Percentiles rank a stretch among this genome's conserved stretches.
These are phyloP conservation scores for Nicotiana attenuata DNA, from an alignment of 257 asterid species.

Conservation along the genomic window DNA sequence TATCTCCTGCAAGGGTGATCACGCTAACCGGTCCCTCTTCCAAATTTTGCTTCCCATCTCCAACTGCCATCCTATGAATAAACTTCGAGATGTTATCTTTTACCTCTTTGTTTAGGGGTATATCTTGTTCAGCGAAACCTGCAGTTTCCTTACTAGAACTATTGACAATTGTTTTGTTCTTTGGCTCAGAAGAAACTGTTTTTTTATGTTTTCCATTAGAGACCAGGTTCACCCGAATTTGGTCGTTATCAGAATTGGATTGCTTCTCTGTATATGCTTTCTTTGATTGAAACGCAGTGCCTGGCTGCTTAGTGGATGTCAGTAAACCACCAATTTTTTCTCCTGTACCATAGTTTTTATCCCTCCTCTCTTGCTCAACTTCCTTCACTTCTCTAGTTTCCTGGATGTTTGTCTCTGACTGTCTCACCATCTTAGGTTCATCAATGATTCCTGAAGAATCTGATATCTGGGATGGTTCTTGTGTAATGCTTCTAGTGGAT, in stretches of 20 bases:
- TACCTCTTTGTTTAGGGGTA: slow-evolving; percentile 34
- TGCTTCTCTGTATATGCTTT: slow-evolving; percentile 19
- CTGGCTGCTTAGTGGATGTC: slow-evolving; percentile 17
- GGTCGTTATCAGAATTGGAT: slow-evolving; percentile 19
- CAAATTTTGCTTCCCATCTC: slow-evolving; percentile 24
- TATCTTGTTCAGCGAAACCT: slow-evolving; percentile 26
- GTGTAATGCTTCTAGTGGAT: slow-evolving; percentile 2
- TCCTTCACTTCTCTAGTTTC: slow-evolving; percentile 44
- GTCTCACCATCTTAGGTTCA: slow-evolving; percentile 24
- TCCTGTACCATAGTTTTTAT: slow-evolving; percentile 17
- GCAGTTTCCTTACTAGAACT: slow-evolving; percentile 17
- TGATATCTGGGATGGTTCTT: slow-evolving; percentile 17
- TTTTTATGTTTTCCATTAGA: slow-evolving; percentile 24
- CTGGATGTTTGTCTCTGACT: neutral
- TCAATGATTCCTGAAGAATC: slow-evolving; percentile 11
- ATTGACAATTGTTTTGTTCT: slow-evolving; percentile 13
- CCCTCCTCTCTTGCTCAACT: slow-evolving; percentile 25
- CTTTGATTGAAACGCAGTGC: slow-evolving; percentile 19
- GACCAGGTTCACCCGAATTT: slow-evolving; percentile 15
- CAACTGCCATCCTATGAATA: slow-evolving; percentile 28
- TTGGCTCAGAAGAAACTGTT: slow-evolving; percentile 19
- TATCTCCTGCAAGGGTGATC: slow-evolving; percentile 88
- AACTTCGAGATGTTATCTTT: slow-evolving; percentile 35
- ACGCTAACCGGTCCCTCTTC: slow-evolving; percentile 42
- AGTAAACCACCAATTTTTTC: slow-evolving; percentile 14